Conservation (phyloP, 2,329 filamentous ascomycete genomes). For the Penicillium sp. region DNA sequence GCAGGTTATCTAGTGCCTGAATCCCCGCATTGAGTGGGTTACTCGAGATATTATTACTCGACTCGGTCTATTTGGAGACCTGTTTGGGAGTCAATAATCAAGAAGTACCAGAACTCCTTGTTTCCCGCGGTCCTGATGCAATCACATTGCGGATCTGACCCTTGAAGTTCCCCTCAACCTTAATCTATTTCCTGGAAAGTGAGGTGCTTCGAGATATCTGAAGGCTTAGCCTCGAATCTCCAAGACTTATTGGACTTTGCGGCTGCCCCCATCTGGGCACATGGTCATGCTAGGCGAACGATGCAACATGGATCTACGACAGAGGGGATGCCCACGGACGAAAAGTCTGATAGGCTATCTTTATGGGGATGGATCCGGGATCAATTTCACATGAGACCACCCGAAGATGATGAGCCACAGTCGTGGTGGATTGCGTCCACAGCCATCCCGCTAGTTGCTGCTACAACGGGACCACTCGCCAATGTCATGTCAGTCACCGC, state of each 20-base stretch:
- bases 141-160: background rate
- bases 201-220: background rate
- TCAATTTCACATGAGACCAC: conserved; percentile 30
- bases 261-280: background rate
- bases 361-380: conserved; percentile 17
- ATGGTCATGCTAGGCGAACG: conserved; percentile 4
- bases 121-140: background rate
- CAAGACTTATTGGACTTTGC: background rate
- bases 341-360: conserved; percentile 2
- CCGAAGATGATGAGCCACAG: conserved; percentile 38
- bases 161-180: background rate
- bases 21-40: background rate
- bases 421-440: conserved; percentile 47
- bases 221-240: background rate
- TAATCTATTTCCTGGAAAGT: background rate
- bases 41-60: background rate
- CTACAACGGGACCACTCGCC: conserved; percentile 74
- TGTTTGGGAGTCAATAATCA: background rate
- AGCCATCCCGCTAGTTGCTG: conserved; percentile 66
- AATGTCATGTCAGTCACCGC: conserved; percentile 82
- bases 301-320: conserved; percentile 15
- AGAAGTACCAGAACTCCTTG: background rate
- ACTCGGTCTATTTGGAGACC: background rate
- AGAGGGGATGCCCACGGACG: background rate
- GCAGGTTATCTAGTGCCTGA: background rate